Conservation (phyloP, 331 rosid genomes). For the Rhamnella rubrinervis region DNA sequence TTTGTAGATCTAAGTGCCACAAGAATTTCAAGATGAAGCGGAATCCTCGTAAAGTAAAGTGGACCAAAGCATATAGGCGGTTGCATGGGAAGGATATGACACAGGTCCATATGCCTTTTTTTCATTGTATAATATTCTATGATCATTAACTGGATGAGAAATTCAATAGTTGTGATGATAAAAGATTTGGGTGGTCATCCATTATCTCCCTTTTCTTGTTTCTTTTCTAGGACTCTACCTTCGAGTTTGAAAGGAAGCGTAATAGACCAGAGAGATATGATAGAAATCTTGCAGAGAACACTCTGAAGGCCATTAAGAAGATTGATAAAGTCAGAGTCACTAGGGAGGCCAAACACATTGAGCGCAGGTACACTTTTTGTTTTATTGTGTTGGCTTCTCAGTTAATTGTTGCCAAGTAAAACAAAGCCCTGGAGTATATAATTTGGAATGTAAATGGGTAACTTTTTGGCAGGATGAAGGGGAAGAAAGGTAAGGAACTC, state of each 20-base stretch:
- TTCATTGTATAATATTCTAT: not conserved
- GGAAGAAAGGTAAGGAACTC: constrained; percentile 29
- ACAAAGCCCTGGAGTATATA: not conserved
- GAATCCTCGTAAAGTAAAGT: constrained; percentile 82
- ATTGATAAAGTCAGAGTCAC: constrained; percentile 48
- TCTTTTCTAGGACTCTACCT: constrained; percentile 63
- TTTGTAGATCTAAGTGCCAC: constrained; percentile 89
- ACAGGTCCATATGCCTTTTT: constrained; percentile 40
- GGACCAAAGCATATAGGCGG: constrained; percentile 82
- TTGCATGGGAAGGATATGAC: constrained; percentile 90
- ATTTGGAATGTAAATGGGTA: not conserved
- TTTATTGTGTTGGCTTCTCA: not conserved
- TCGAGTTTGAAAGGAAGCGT: constrained; percentile 85
- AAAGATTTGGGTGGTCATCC: too few species aligned
- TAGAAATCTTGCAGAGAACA: constrained; percentile 47
- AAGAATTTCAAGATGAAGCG: constrained; percentile 96
- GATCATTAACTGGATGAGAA: not conserved
- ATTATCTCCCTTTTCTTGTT: not conserved
- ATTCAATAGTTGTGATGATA: not conserved
- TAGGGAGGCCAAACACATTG: constrained; percentile 47
- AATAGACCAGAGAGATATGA: constrained; percentile 83
- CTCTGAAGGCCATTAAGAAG: constrained; percentile 61
- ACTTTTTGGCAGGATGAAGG: constrained; percentile 42
- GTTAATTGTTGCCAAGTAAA: not conserved
- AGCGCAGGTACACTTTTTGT: constrained; percentile 32